Conservation (phyloP, 2,329 filamentous ascomycete species). For the Monilinia fructigena region DNA sequence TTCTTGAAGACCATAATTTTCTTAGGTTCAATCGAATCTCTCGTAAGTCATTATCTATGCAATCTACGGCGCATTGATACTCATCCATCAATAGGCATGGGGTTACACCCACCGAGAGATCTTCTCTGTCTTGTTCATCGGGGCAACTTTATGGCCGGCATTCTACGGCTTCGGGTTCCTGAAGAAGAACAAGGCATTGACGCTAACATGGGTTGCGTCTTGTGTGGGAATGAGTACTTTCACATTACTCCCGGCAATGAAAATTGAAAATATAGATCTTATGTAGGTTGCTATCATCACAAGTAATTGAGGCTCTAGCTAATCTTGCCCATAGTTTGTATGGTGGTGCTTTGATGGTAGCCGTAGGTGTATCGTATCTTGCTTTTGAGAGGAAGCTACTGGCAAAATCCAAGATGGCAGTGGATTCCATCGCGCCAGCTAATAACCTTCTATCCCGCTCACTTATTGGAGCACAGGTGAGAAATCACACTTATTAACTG, state of each 20-base stretch:
- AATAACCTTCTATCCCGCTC: slow-evolving; percentile 55
- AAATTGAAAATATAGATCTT: slow-evolving; percentile 70
- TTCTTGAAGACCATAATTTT: slow-evolving; percentile 64
- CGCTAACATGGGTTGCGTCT: slow-evolving; percentile 69
- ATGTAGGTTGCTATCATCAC: slow-evolving; percentile 56
- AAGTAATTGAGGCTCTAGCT: slow-evolving; percentile 19
- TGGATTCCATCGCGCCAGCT: slow-evolving; percentile 32
- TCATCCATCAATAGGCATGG: slow-evolving; percentile 60
- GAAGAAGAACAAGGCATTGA: slow-evolving; percentile 60
- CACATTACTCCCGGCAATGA: slow-evolving; percentile 83
- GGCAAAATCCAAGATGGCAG: slow-evolving; percentile 31
- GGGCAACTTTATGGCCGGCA: slow-evolving; percentile 75
- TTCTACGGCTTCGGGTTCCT: slow-evolving; percentile 74
- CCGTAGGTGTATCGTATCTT: slow-evolving; percentile 74
- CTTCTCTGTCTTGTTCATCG: slow-evolving; percentile 74
- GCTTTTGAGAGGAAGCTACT: slow-evolving; percentile 64
- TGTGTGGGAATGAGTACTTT: slow-evolving; percentile 87
- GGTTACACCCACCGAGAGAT: slow-evolving; percentile 91
- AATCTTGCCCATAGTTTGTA: slow-evolving; percentile 54
- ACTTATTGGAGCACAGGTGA: slow-evolving; percentile 66
- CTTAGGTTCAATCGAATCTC: slow-evolving; percentile 71
- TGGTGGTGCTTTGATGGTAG: slow-evolving; percentile 76
- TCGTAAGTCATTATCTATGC: slow-evolving; percentile 53
- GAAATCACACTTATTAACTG: slow-evolving; percentile 24
- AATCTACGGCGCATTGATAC: background rate